phyloP scores from a whole-genome alignment of 139 green algal genomes.

The Desmodesmus armatus region DNA sequence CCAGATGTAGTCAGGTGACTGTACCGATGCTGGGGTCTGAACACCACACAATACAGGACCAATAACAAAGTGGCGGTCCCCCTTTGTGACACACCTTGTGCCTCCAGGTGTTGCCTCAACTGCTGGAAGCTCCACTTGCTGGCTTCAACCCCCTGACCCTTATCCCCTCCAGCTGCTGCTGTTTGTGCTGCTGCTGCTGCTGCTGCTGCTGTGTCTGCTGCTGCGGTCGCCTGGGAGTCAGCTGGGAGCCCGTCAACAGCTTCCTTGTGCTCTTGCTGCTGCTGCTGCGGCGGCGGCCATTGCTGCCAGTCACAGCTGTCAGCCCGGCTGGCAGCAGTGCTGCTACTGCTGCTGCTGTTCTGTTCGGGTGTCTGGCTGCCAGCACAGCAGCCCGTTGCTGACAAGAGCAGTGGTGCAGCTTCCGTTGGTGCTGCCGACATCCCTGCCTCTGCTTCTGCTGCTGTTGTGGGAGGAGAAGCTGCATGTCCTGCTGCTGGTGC shows the following conservation, averaged over 20 bases:
- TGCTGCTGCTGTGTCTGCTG: neutral
- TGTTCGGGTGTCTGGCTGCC: neutral
- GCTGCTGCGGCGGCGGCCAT: neutral
- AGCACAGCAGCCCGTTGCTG: too few relatives aligned
- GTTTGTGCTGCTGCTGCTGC: neutral
- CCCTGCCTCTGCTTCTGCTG: neutral
- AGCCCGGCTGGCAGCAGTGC: too few relatives aligned
- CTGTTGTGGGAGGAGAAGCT: neutral
- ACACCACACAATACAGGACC: neutral
- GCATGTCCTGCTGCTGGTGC: neutral
- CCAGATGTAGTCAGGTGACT: neutral
- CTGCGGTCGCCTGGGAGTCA: too few relatives aligned
- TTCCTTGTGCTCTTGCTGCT: neutral
- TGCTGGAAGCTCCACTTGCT: constrained; percentile 76
- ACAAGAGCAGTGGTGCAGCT: too few relatives aligned
- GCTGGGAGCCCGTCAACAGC: neutral
- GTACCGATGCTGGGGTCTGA: neutral
- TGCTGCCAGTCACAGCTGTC: too few relatives aligned
- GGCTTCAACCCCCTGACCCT: constrained; percentile 41
- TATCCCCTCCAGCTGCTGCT: neutral
- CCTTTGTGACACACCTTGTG: neutral
- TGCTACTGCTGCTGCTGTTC: neutral
- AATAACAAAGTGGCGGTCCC: too few relatives aligned
- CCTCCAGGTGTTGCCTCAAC: constrained; percentile 57
- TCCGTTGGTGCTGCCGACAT: too few relatives aligned